These are phyloP conservation scores for Cyclotella choctawhatcheeana DNA, from an alignment of 108 stramenopile species.

Conservation along the genomic window DNA sequence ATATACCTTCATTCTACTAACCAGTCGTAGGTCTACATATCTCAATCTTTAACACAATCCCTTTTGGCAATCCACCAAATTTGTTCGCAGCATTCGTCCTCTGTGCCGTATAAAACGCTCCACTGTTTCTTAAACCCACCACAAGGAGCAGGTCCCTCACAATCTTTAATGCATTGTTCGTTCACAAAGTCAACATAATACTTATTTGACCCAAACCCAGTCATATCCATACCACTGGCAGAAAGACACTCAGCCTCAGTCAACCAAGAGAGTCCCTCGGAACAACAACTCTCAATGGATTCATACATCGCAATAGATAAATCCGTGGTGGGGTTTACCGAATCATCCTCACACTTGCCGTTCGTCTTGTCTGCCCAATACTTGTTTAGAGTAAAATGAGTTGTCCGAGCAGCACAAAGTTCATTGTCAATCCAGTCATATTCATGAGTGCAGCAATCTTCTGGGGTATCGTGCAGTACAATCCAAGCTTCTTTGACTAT, in stretches of 20 bases:
- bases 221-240: slow-evolving; percentile 5
- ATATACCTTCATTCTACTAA: too few relatives aligned
- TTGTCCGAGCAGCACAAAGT: slow-evolving; percentile 10
- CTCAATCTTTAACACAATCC: too few relatives aligned
- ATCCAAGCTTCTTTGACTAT: slow-evolving; percentile 12
- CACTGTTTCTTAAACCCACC: slow-evolving; percentile 3
- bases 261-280: slow-evolving; percentile 1
- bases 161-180: slow-evolving; percentile 5
- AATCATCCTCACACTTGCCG: slow-evolving; percentile 2
- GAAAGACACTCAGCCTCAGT: slow-evolving; percentile 4
- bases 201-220: neutral
- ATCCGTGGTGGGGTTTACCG: neutral
- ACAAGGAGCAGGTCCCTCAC: slow-evolving; percentile 15
- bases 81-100: slow-evolving; percentile 5
- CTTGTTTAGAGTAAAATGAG: neutral
- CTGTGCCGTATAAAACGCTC: slow-evolving; percentile 6
- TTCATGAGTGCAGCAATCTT: slow-evolving; percentile 14
- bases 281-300: neutral
- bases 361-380: slow-evolving; percentile 20
- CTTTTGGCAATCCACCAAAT: too few relatives aligned
- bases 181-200: slow-evolving; percentile 8
- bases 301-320: slow-evolving; percentile 3
- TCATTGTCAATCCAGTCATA: slow-evolving; percentile 19
- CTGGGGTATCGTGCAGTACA: slow-evolving; percentile 10
- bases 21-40: too few relatives aligned